Evolutionary conservation across 208 protist genomes (phyloP).

Genomic region (Acanthamoeba castellanii): DNA sequence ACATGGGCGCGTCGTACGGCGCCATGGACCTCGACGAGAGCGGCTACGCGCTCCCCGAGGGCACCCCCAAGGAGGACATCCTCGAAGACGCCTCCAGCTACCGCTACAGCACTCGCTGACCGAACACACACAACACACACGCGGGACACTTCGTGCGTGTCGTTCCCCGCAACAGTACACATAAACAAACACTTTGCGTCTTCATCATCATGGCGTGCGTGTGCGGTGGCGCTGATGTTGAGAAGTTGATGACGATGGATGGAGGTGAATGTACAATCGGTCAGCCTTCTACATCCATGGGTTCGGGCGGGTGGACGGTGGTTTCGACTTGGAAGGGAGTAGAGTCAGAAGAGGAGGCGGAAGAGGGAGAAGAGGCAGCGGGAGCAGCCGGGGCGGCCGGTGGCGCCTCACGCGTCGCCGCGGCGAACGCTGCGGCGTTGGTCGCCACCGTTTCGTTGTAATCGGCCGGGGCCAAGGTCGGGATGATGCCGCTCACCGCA

Average conservation of each 20-base stretch:
- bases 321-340: conserved; percentile 24
- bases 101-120: neutral
- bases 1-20: neutral
- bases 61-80: neutral
- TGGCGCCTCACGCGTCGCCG: neutral
- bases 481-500: conserved; percentile 56
- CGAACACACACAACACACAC: too few species aligned
- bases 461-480: neutral
- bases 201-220: too few species aligned
- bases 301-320: conserved; percentile 31
- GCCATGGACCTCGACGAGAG: neutral
- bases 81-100: conserved; percentile 2
- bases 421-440: neutral
- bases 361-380: neutral
- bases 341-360: neutral
- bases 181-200: too few species aligned
- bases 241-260: too few species aligned
- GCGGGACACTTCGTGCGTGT: too few species aligned
- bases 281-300: conserved; percentile 55
- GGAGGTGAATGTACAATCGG: too few species aligned
- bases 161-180: too few species aligned
- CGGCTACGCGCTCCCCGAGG: neutral
- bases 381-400: neutral
- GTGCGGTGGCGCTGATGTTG: too few species aligned
- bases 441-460: conserved; percentile 40